Evolutionary conservation across 495 filamentous ascomycete species (phyloP).

Genomic region (Trichodelitschia bisporula): DNA sequence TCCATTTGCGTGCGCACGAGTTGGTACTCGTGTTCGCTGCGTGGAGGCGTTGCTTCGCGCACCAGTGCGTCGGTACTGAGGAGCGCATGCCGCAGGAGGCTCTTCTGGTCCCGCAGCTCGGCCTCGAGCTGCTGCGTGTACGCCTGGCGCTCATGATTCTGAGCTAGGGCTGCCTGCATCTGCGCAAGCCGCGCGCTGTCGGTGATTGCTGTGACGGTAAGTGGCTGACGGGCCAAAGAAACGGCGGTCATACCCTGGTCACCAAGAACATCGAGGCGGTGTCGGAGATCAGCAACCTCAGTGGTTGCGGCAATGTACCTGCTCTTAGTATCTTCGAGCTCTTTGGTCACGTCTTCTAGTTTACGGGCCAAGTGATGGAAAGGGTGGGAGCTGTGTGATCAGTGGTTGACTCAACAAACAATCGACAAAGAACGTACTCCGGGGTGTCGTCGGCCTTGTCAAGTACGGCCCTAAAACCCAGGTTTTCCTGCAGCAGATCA

Average conservation of each 20-base stretch:
- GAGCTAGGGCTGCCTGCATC: conserved; percentile 5
- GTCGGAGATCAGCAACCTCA: conserved; percentile 1
- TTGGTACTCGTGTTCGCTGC: no score
- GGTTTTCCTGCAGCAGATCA: conserved; percentile 13
- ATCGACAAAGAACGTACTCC: conserved; percentile 3
- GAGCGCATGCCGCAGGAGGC: conserved; percentile 11
- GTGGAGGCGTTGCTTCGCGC: no score
- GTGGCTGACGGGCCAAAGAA: no score
- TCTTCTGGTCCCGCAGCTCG: conserved; percentile 17
- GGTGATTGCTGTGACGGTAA: no score
- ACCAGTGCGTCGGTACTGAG: conserved; percentile 17
- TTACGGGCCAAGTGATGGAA: no score
- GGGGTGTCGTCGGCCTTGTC: conserved; percentile 6
- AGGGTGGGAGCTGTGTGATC: no score
- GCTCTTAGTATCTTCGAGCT: conserved; percentile 22
- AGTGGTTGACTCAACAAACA: no score
- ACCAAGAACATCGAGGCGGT: not conserved
- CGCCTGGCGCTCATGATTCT: conserved; percentile 6
- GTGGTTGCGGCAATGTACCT: conserved; percentile 4
- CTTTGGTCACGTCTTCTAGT: conserved; percentile 20
- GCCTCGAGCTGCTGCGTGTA: conserved; percentile 13
- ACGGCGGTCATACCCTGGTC: no score
- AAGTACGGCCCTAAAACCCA: conserved; percentile 8
- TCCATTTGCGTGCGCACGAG: no score
- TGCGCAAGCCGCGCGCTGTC: conserved; percentile 2